These are phyloP conservation scores for Rhipidocladum racemiflorum DNA, from an alignment of 176 grass and related monocot genomes.

Conservation along the genomic window DNA sequence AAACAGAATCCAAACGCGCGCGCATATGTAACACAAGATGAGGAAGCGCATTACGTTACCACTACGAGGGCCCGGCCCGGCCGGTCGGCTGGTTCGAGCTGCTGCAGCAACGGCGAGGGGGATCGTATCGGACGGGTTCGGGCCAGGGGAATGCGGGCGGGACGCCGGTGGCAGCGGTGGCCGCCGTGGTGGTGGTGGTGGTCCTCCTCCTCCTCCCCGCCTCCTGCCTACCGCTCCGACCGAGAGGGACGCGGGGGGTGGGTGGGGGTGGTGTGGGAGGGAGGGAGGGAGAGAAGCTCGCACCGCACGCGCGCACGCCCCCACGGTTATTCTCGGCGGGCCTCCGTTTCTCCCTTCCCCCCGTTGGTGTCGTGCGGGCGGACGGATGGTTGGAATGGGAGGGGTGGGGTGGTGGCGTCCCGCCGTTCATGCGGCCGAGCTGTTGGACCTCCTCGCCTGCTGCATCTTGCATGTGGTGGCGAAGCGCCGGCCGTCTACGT, in stretches of 20 bases:
- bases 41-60: background rate
- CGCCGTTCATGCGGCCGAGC: background rate
- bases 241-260: slow-evolving; percentile 6
- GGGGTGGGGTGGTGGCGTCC: too few relatives aligned
- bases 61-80: background rate
- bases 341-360: slow-evolving; percentile 7
- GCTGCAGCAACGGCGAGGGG: slow-evolving; percentile 4
- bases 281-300: slow-evolving; percentile 18
- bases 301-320: slow-evolving; percentile 33
- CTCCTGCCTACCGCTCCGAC: slow-evolving; percentile 8
- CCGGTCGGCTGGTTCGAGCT: slow-evolving; percentile 16
- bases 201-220: slow-evolving; percentile 17
- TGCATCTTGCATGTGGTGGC: too few relatives aligned
- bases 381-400: background rate
- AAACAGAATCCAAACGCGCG: background rate
- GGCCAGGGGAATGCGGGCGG: slow-evolving; percentile 15
- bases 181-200: background rate
- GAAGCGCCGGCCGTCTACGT: too few relatives aligned
- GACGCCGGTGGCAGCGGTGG: background rate
- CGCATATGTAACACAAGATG: background rate
- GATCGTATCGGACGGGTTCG: background rate
- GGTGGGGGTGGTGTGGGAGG: background rate
- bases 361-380: background rate
- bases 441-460: too few relatives aligned
- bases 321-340: slow-evolving; percentile 37